Evolutionary conservation across 352 stramenopile genomes (phyloP).

Genomic region (Phytophthora hibernalis): DNA sequence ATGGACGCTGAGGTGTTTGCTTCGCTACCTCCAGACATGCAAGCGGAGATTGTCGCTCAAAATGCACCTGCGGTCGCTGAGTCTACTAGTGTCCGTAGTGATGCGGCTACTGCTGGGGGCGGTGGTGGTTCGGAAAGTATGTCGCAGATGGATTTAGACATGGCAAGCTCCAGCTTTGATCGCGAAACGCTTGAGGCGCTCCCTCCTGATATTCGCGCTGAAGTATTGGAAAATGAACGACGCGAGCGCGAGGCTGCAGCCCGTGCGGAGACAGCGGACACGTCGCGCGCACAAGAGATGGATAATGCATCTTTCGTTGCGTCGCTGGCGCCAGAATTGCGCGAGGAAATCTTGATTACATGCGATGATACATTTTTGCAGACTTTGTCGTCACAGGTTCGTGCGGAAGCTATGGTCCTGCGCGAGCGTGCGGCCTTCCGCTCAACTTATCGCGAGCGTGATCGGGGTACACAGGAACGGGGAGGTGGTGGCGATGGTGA

Average conservation of each 20-base stretch:
- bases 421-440: constrained; percentile 92
- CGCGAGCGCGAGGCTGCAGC: constrained; percentile 88
- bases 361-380: constrained; percentile 96
- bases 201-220: constrained; percentile 96
- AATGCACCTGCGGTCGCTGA: constrained; percentile 46
- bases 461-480: constrained; percentile 35
- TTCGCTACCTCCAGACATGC: constrained; percentile 96
- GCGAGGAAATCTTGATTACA: constrained; percentile 97
- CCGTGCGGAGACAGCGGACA: constrained; percentile 83
- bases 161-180: constrained; percentile 92
- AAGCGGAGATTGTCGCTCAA: constrained; percentile 95
- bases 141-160: constrained; percentile 85
- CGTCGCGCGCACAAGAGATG: constrained; percentile 97
- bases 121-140: constrained; percentile 60
- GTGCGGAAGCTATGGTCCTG: constrained; percentile 96
- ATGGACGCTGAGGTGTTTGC: constrained; percentile 98
- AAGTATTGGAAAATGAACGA: constrained; percentile 97
- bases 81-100: constrained; percentile 37
- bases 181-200: constrained; percentile 96
- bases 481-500: constrained; percentile 50
- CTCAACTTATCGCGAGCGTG: constrained; percentile 63
- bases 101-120: constrained; percentile 39
- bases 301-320: constrained; percentile 98
- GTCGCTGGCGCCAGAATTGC: constrained; percentile 94
- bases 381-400: constrained; percentile 94